These are phyloP conservation scores for Baorangia bicolor DNA, from an alignment of 768 basidiomycete genomes.

Conservation along the genomic window DNA sequence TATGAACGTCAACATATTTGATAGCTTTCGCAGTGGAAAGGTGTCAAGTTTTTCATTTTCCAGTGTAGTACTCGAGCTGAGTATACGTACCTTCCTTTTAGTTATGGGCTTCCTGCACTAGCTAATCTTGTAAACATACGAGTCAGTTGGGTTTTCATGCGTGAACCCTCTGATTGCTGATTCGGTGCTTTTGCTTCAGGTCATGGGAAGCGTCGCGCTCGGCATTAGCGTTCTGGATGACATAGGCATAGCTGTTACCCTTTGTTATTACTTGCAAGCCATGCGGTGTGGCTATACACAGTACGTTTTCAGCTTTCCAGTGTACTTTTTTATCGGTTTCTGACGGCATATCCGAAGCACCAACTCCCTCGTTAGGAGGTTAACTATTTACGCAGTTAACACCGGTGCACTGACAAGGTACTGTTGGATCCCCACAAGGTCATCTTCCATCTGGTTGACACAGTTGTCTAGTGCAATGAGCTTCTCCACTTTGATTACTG, in stretches of 20 bases:
- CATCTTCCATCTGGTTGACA: background rate
- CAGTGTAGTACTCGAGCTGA: background rate
- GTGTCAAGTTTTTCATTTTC: slow-evolving; percentile 29
- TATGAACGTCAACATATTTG: slow-evolving; percentile 2
- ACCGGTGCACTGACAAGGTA: slow-evolving; percentile 66
- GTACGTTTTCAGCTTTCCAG: slow-evolving; percentile 30
- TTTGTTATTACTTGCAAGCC: slow-evolving; percentile 54
- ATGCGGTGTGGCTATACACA: slow-evolving; percentile 49
- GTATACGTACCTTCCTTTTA: slow-evolving; percentile 12
- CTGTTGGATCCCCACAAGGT: background rate
- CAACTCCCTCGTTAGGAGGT: slow-evolving; percentile 53
- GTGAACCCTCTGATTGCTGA: background rate
- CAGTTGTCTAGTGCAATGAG: slow-evolving; percentile 28
- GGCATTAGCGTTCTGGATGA: slow-evolving; percentile 52
- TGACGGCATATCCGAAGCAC: slow-evolving; percentile 36
- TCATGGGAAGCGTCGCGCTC: slow-evolving; percentile 49
- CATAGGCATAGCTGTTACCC: slow-evolving; percentile 46
- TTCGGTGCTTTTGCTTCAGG: slow-evolving; percentile 26
- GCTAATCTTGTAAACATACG: slow-evolving; percentile 44
- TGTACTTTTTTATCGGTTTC: background rate
- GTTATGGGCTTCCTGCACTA: slow-evolving; percentile 43
- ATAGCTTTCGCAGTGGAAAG: slow-evolving; percentile 45
- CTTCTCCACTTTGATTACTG: slow-evolving; percentile 52
- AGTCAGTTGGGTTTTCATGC: slow-evolving; percentile 31
- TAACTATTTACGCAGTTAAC: slow-evolving; percentile 61